These are phyloP conservation scores for Boletus subluridellus DNA, from an alignment of 1,284 basidiomycete genomes.

Conservation along the genomic window DNA sequence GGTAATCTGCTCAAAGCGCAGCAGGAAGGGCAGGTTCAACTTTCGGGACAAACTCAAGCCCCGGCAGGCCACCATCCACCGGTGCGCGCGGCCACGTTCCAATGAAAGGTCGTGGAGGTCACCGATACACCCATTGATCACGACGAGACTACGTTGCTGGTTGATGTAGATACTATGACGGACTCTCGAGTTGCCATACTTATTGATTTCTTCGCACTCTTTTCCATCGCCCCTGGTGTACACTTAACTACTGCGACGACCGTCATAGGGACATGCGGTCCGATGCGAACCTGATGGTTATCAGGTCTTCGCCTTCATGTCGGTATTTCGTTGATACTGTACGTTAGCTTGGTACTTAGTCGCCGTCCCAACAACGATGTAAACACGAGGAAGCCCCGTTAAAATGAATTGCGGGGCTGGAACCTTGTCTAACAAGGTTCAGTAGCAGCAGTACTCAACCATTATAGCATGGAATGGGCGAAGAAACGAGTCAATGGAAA, in stretches of 20 bases:
- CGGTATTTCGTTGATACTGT: constrained; percentile 15
- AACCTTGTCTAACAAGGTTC: constrained; percentile 28
- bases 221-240: constrained; percentile 7
- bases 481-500: constrained; percentile 14
- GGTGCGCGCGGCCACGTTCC: constrained; percentile 32
- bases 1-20: constrained; percentile 51
- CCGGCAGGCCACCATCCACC: constrained; percentile 27
- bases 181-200: constrained; percentile 22
- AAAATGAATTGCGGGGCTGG: constrained; percentile 15
- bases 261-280: constrained; percentile 2
- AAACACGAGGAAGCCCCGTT: constrained; percentile 28
- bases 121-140: not conserved
- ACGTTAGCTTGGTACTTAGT: constrained; percentile 25
- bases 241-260: constrained; percentile 9
- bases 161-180: constrained; percentile 20
- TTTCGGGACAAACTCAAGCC: constrained; percentile 26
- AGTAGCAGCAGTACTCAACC: constrained; percentile 14
- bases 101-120: constrained; percentile 12
- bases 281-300: constrained; percentile 13
- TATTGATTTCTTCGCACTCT: constrained; percentile 17
- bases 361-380: constrained; percentile 25
- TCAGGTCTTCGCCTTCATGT: constrained; percentile 9
- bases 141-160: constrained; percentile 22
- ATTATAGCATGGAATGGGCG: constrained; percentile 10
- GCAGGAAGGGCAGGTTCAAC: constrained; percentile 37